A percentile compares a stretch with the other conserved stretches of the same genome.
These are phyloP conservation scores for Penicillium sp. DNA, from an alignment of 2,329 filamentous ascomycete genomes.

Conservation along the genomic window DNA sequence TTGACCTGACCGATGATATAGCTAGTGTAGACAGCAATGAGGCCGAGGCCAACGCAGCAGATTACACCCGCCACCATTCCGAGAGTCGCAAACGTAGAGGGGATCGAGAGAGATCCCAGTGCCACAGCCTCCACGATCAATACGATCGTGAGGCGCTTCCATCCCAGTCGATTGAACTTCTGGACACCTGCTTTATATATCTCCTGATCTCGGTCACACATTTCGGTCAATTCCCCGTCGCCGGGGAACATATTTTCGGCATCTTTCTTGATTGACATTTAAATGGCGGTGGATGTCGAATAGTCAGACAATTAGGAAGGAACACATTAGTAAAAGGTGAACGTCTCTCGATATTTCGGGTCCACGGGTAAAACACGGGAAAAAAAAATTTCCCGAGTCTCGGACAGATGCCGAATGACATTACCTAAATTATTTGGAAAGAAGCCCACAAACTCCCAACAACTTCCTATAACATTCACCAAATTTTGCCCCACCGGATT, in stretches of 20 bases:
- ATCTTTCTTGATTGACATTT: not conserved
- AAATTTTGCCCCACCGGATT: not conserved
- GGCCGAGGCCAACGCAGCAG: not conserved
- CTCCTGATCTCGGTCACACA: not conserved
- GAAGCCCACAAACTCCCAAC: not conserved
- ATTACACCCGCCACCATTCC: not conserved
- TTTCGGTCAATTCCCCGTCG: not conserved
- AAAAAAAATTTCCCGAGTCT: not conserved
- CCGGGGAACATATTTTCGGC: not conserved
- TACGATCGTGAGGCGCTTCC: slow-evolving; percentile 1
- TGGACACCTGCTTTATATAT: not conserved
- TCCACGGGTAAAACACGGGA: not conserved
- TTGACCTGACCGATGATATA: slow-evolving; percentile 1
- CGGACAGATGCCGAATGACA: not conserved
- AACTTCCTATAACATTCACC: not conserved
- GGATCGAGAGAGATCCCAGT: not conserved
- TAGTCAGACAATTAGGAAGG: not conserved
- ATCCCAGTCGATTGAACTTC: not conserved
- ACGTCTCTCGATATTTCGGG: too few relatives aligned
- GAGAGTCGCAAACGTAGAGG: not conserved
- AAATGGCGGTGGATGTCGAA: not conserved
- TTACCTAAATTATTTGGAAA: not conserved
- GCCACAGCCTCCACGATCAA: not conserved
- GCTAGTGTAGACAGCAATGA: slow-evolving; percentile 1
- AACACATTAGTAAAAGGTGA: too few relatives aligned